Base-by-base conservation (phyloP, 805 yeast species). In the Schwanniomyces vanrijiae region DNA sequence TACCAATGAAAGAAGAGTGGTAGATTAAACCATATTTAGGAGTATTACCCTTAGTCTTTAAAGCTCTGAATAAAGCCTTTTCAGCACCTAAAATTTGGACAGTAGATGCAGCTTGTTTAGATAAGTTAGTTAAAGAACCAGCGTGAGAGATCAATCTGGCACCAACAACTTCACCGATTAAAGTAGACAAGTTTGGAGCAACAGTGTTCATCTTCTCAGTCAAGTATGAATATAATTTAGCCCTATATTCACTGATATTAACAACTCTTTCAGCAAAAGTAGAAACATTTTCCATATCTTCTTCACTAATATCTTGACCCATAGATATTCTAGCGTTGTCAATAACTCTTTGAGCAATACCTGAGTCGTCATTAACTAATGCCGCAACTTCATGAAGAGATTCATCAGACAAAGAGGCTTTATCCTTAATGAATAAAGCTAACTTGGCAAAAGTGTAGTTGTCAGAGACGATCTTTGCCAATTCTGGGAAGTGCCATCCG, bases 401-500 rank as follows among this genome's bases (percentile, higher is more conserved):
- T 68, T 94, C 99, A 51, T 97, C 98, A 53, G 80, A 77, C 59
- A 94, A 77, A 46, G 88, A 80, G 47, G 90, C 77, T 77, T 94
- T 94, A 76, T 94, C 96, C 73, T 83, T 82, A 67, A 94, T 89
- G 73, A 80, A 78, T 53, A 90, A 73, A 51, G 90, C 88, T 53
- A 92, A 80, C 68, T 80, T 83, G 58, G 97, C 96, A 70, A 80
- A 91, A 53, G 78, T 75, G 76, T 87, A 88, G 79, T 90, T 90
- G 72, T 91, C 97, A 57, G 89, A 83, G 45, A 88, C 95, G 61
- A 91, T 81, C 74, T 87, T 88, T 60, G 95, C 94, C 74, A 90
- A 82, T 76, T 90, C 97, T 49, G 97, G 97, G 84, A 94, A 90
- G 69, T 90, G 97, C 97, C 97, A 90, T 61, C 96, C 96, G 75